phyloP scores from a whole-genome alignment of 2,329 filamentous ascomycete species.

The Hymenoscyphus linearis region DNA sequence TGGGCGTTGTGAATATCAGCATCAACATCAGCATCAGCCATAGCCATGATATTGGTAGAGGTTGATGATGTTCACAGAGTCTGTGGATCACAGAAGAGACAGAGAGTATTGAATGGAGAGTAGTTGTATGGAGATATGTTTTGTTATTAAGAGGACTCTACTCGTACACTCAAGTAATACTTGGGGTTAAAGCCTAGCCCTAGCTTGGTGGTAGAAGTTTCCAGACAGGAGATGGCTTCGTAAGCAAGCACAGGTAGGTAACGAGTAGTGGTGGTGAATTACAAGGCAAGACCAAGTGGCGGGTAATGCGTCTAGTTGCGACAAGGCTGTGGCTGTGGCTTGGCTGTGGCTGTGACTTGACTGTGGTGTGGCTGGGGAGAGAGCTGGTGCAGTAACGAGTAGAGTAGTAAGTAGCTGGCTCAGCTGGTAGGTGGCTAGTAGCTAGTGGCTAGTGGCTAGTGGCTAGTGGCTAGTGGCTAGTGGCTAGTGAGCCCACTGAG shows the following conservation, averaged over 20 bases:
- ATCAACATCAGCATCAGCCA: not conserved
- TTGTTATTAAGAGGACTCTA: not conserved
- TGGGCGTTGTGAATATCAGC: constrained; percentile 15
- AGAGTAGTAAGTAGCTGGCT: too few species aligned
- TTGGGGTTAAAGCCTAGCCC: too few species aligned
- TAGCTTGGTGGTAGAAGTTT: constrained; percentile 8
- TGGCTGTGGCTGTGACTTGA: too few species aligned
- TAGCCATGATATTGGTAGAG: not conserved
- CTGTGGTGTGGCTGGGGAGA: too few species aligned
- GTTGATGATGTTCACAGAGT: constrained; percentile 6
- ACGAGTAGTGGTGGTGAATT: not conserved
- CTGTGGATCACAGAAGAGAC: not conserved
- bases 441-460: too few species aligned
- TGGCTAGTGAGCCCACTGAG: not conserved
- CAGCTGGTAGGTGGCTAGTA: too few species aligned
- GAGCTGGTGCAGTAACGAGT: too few species aligned
- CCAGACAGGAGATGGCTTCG: constrained; percentile 4
- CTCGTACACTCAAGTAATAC: not conserved
- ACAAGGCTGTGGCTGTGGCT: too few species aligned
- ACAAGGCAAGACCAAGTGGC: not conserved
- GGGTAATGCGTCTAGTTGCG: not conserved
- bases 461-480: too few species aligned
- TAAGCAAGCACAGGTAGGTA: not conserved
- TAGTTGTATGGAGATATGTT: not conserved
- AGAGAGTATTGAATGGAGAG: not conserved